Evolutionary conservation across 495 filamentous ascomycete genomes (phyloP).

Genomic region (Neurospora sp.): DNA sequence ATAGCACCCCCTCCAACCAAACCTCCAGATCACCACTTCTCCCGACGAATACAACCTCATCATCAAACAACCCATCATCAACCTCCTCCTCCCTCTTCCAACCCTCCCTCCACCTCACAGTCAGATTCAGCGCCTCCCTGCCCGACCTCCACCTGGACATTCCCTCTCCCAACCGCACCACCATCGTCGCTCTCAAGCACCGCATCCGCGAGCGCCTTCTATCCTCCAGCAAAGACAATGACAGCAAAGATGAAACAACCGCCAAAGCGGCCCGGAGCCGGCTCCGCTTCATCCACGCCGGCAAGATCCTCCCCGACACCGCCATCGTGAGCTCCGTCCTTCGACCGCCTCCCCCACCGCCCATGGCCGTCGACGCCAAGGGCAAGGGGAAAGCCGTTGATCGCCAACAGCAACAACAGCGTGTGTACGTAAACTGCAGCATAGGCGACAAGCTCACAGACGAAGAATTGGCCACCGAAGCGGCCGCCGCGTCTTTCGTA

Average conservation of each 20-base stretch:
- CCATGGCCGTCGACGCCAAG: slow-evolving; percentile 26
- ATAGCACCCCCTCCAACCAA: not conserved
- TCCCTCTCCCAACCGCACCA: slow-evolving; percentile 52
- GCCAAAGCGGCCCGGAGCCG: slow-evolving; percentile 41
- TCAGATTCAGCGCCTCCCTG: slow-evolving; percentile 80
- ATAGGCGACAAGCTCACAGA: slow-evolving; percentile 65
- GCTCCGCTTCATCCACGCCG: slow-evolving; percentile 79
- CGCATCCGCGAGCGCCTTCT: slow-evolving; percentile 65
- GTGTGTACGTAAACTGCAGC: slow-evolving; percentile 83
- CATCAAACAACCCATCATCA: slow-evolving; percentile 7
- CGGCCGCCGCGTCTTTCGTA: slow-evolving; percentile 33
- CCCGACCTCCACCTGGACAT: slow-evolving; percentile 77
- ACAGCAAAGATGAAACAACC: slow-evolving; percentile 24
- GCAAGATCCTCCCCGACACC: slow-evolving; percentile 69
- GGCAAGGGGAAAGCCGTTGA: slow-evolving; percentile 18
- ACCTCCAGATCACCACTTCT: slow-evolving; percentile 1
- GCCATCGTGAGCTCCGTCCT: slow-evolving; percentile 55
- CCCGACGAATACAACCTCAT: slow-evolving; percentile 4
- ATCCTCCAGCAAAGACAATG: slow-evolving; percentile 1
- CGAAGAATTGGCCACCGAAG: slow-evolving; percentile 61
- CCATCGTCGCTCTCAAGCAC: slow-evolving; percentile 66
- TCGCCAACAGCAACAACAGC: slow-evolving; percentile 5
- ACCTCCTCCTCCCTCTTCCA: slow-evolving; percentile 39
- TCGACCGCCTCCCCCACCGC: slow-evolving; percentile 47
- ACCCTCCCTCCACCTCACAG: slow-evolving; percentile 56